Percentiles rank a stretch among this genome's conserved stretches.
Evolutionary conservation across 257 asterid genomes (phyloP).

Genomic region (Gentiana dahurica): DNA sequence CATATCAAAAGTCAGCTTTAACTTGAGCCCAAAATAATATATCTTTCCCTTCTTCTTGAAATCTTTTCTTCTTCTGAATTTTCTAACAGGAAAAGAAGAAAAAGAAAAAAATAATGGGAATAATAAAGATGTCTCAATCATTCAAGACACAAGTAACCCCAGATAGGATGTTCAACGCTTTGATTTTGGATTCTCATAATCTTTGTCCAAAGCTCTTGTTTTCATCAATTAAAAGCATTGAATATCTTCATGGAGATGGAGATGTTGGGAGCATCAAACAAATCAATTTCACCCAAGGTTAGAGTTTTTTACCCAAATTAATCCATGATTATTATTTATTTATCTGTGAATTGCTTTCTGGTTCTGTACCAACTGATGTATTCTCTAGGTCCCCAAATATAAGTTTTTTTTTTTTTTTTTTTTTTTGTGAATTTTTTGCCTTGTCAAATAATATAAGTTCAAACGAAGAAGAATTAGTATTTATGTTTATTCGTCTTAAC

Average conservation of each 20-base stretch:
- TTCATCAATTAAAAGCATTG: conserved; percentile 23
- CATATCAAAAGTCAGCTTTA: no score
- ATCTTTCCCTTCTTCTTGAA: no score
- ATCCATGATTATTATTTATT: not conserved
- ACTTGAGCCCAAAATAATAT: no score
- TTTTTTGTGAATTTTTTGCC: no score
- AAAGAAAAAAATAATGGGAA: conserved; percentile 21
- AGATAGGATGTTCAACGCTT: conserved; percentile 25
- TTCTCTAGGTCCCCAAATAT: no score
- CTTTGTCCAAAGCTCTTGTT: conserved; percentile 27
- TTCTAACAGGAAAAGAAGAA: not conserved
- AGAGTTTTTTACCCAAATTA: not conserved
- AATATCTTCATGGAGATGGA: conserved; percentile 18
- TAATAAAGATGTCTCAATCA: conserved; percentile 37
- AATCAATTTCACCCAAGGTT: conserved; percentile 27
- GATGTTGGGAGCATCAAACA: conserved; percentile 27
- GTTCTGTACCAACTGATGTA: not conserved
- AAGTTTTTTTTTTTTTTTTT: no score
- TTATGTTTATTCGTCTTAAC: no score
- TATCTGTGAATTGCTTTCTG: not conserved
- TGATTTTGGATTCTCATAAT: conserved; percentile 26
- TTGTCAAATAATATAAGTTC: no score
- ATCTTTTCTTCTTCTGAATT: no score
- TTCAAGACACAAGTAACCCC: conserved; percentile 31
- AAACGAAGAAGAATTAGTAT: no score